phyloP scores from a whole-genome alignment of 148 eudicot genomes.

The Chenopodium album region DNA sequence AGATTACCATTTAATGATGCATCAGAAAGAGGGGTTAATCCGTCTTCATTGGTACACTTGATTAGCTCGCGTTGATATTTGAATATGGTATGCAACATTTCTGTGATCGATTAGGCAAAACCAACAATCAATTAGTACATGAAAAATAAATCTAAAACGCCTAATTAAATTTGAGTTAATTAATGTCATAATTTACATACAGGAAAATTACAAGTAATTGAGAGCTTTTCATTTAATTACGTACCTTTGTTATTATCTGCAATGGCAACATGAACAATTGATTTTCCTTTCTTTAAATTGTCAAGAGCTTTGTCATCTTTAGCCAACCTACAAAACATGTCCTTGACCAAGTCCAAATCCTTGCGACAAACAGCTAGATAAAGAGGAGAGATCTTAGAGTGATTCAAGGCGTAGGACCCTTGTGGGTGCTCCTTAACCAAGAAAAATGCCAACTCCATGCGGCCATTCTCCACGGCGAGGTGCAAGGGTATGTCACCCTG shows the following conservation, averaged over 20 bases:
- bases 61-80: constrained; percentile 6
- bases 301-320: not conserved
- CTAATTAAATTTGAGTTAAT: too few relatives aligned
- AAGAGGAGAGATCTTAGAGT: constrained; percentile 1
- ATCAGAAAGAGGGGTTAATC: not conserved
- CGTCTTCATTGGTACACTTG: not conserved
- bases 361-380: constrained; percentile 1
- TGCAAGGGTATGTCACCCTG: not conserved
- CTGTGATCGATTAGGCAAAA: not conserved
- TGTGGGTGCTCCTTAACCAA: not conserved
- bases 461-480: not conserved
- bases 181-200: too few relatives aligned
- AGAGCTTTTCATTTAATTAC: not conserved
- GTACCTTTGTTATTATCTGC: constrained; percentile 2
- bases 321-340: not conserved
- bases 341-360: constrained; percentile 10
- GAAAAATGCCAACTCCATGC: not conserved
- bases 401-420: constrained; percentile 4
- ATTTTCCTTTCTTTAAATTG: not conserved
- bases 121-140: too few relatives aligned
- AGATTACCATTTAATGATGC: not conserved
- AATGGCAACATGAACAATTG: constrained; percentile 12
- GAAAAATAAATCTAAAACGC: too few relatives aligned
- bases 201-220: too few relatives aligned
- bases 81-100: not conserved